Conservation (phyloP, 2,329 filamentous ascomycete species). For the Paramyrothecium sp. region DNA sequence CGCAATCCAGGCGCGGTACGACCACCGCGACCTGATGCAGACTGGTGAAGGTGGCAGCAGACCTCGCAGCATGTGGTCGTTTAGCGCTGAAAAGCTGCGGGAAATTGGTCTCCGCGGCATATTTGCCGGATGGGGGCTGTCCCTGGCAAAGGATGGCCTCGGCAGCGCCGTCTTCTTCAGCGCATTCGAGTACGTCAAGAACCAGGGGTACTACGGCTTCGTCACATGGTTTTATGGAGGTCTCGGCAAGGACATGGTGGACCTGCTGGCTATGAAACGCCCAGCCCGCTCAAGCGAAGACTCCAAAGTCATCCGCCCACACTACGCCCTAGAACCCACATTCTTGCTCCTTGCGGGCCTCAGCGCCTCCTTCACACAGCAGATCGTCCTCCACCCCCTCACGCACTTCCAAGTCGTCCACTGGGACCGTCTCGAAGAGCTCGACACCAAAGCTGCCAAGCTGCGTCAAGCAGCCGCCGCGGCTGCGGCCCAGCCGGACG, state of each 20-base stretch:
- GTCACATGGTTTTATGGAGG: conserved; percentile 69
- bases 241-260: conserved; percentile 49
- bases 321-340: conserved; percentile 72
- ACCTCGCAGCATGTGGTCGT: conserved; percentile 70
- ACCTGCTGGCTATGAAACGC: conserved; percentile 46
- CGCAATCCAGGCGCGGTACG: conserved; percentile 72
- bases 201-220: conserved; percentile 68
- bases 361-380: conserved; percentile 66
- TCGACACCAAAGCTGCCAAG: conserved; percentile 60
- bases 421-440: conserved; percentile 69
- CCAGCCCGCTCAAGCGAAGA: conserved; percentile 28
- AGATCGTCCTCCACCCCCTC: conserved; percentile 69
- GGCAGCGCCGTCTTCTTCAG: conserved; percentile 73
- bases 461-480: conserved; percentile 30
- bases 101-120: conserved; percentile 72
- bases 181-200: conserved; percentile 74
- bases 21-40: conserved; percentile 49
- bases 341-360: conserved; percentile 70
- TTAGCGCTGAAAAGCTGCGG: conserved; percentile 60
- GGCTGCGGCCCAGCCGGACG: conserved; percentile 23
- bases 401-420: conserved; percentile 70
- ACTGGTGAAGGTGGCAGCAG: conserved; percentile 33
- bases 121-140: conserved; percentile 71
- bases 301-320: conserved; percentile 61
- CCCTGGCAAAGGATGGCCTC: conserved; percentile 66